phyloP scores from a whole-genome alignment of 2,329 filamentous ascomycete genomes.

The Botrytis elliptica region DNA sequence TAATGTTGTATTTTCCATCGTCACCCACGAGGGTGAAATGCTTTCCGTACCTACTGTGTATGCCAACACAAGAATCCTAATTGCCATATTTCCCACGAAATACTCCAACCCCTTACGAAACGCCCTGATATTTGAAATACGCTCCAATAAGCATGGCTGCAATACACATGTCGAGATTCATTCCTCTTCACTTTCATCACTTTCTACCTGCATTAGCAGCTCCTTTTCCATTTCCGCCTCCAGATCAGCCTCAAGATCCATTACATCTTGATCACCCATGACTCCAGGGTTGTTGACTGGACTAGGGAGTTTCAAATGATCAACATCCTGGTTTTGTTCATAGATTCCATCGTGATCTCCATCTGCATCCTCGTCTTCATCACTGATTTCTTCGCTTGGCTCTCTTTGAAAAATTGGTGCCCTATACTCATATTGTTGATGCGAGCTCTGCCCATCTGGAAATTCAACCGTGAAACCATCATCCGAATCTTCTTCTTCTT shows the following conservation, averaged over 20 bases:
- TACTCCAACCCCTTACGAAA: background rate
- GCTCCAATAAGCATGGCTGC: background rate
- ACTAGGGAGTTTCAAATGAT: conserved; percentile 53
- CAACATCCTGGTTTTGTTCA: conserved; percentile 39
- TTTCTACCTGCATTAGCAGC: background rate
- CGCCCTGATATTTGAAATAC: background rate
- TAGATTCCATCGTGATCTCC: conserved; percentile 47
- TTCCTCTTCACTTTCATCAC: conserved; percentile 41
- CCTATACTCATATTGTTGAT: conserved; percentile 29
- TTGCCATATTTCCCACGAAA: background rate
- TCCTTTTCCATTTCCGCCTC: conserved; percentile 27
- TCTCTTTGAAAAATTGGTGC: conserved; percentile 34
- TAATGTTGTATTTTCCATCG: background rate
- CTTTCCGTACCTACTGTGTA: background rate
- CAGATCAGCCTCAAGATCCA: conserved; percentile 39
- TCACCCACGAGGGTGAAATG: background rate
- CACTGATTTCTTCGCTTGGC: conserved; percentile 42
- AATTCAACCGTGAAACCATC: conserved; percentile 60
- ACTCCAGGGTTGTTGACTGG: conserved; percentile 45
- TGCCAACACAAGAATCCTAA: conserved; percentile 1
- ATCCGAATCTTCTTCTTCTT: conserved; percentile 48
- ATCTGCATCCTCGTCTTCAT: conserved; percentile 48
- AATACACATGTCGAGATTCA: conserved; percentile 23
- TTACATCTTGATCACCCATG: conserved; percentile 35
- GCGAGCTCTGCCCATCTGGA: conserved; percentile 49